A percentile compares a stretch with the other conserved stretches of the same genome.
phyloP scores from a whole-genome alignment of 345 rosid species.

The Arabidopsis thaliana region DNA sequence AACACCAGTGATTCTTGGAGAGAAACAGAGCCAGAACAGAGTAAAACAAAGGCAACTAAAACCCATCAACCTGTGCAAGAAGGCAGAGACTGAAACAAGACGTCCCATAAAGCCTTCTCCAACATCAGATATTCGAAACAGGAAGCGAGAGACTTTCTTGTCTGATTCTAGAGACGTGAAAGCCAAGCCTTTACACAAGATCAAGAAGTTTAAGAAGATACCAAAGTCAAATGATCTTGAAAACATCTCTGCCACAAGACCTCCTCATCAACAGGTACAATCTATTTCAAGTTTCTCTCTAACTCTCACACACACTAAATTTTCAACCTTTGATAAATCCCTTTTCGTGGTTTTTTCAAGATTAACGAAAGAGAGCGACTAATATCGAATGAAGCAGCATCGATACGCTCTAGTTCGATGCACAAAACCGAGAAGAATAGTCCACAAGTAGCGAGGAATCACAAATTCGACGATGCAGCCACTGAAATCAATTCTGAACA shows the following conservation, averaged over 20 bases:
- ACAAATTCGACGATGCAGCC: conserved; percentile 30
- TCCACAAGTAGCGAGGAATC: conserved; percentile 40
- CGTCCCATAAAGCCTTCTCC: conserved; percentile 49
- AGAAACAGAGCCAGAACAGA: conserved; percentile 43
- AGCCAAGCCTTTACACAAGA: conserved; percentile 53
- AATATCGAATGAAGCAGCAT: conserved; percentile 55
- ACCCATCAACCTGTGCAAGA: conserved; percentile 48
- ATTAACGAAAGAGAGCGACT: conserved; percentile 39
- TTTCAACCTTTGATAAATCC: not conserved
- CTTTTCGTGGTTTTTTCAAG: not conserved
- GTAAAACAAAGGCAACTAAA: conserved; percentile 29
- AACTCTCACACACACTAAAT: not conserved
- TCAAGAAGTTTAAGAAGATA: conserved; percentile 46
- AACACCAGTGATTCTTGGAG: conserved; percentile 22
- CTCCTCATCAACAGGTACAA: conserved; percentile 63
- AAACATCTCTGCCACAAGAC: conserved; percentile 47
- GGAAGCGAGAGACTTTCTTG: conserved; percentile 59
- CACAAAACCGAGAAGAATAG: conserved; percentile 47
- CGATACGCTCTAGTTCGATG: conserved; percentile 49
- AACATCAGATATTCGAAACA: conserved; percentile 52
- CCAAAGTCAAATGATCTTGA: conserved; percentile 9
- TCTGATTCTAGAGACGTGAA: conserved; percentile 49
- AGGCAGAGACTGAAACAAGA: conserved; percentile 40
- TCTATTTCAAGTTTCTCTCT: conserved; percentile 3
- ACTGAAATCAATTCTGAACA: conserved; percentile 43